Evolutionary conservation across 2,329 filamentous ascomycete genomes (phyloP), one percentile per base, ranked within the genome.

Genomic region (Verticillium klebahnii): DNA sequence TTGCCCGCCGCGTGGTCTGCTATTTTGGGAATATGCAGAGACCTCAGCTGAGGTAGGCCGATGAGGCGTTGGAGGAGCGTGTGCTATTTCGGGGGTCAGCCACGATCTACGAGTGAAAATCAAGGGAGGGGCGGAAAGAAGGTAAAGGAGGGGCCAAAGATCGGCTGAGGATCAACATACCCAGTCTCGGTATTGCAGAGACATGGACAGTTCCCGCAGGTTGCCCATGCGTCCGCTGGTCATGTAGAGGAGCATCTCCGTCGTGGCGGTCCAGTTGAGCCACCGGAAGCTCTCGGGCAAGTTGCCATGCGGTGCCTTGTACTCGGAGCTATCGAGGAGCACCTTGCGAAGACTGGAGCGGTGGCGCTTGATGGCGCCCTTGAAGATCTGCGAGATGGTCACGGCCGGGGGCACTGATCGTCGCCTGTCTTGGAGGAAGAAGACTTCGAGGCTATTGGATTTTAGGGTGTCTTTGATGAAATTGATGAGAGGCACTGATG

Each of bases 401-500:
- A 93, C 88, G 8, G 77, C 76, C 1, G 85, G 71, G 23, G 68
- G 67, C 11, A 61, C 83, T 72, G 72, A 83, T 71, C 62, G 82
- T 73, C 67, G 83, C 70, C 78, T 76, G 63, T 93, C 89, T 72
- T 93, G 90, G 57, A 95, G 74, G 71, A 93, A 93, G 11, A 95
- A 79, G 9, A 87, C 87, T 73, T 95, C 89, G n/a, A 95, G 78
- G 32, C 86, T 89, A 72, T 95, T 91, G 1, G 91, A 91, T 23
- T 88, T 88, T 40, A 95, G 79, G 0, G 90, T 89, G 64, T 93
- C 89, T 68, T 89, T 91, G 64, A 95, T 80, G 70, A 95, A 94
- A 1, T 82, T 80, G 60, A 95, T 85, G 17, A 95, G 77, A 29
- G 88, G 80, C 8, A 84, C 78, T 1, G 90, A 90, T 2, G 90